Conservation (phyloP, 1,284 basidiomycete genomes). For the Leccinum ambiguum region DNA sequence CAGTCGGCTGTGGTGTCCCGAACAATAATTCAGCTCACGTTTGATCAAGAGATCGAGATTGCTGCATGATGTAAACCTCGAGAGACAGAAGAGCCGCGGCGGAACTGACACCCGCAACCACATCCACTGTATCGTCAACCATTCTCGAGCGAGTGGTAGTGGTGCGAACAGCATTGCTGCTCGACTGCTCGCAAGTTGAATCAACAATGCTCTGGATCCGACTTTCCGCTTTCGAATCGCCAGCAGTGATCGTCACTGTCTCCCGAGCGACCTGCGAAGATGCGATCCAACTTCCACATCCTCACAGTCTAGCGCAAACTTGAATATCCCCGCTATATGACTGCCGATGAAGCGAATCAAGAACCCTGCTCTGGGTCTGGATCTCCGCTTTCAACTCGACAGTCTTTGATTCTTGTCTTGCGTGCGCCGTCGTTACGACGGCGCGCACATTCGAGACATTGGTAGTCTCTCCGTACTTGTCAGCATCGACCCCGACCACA, state of each 20-base stretch:
- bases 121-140: neutral
- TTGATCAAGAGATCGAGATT: neutral
- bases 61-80: neutral
- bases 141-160: neutral
- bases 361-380: neutral
- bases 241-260: neutral
- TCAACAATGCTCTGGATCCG: neutral
- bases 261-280: neutral
- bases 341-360: neutral
- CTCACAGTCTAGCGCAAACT: neutral
- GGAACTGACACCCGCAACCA: neutral
- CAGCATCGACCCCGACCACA: neutral
- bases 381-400: neutral
- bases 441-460: neutral
- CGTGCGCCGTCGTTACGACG: neutral
- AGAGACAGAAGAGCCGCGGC: neutral
- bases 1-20: neutral
- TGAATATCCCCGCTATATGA: neutral
- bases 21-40: conserved; percentile 2
- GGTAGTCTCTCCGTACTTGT: neutral
- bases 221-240: neutral
- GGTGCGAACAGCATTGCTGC: neutral
- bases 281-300: neutral
- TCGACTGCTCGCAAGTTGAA: neutral
- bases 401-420: neutral